Base-by-base conservation (phyloP, 768 basidiomycete species). In the Auriscalpium vulgare region DNA sequence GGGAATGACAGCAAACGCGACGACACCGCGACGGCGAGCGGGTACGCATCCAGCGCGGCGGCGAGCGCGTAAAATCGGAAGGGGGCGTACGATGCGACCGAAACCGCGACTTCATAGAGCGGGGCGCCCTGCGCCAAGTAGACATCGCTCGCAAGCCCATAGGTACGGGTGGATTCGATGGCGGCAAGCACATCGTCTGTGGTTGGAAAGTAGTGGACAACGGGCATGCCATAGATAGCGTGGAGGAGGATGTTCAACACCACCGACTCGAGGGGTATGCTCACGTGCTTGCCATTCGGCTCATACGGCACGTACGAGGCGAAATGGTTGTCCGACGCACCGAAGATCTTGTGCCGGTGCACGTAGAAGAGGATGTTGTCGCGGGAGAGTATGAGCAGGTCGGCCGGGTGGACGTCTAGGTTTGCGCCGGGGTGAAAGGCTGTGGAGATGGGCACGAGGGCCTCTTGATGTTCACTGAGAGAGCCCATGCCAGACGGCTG, bases 11-110 rank as follows among this genome's bases (percentile, higher is more conserved):
- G 66, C 7, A 75, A 68, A 58, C 73, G 70, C 11, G 71, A 65
- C 10, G 75, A 77, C 3, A 71, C 60, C 17, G 65, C 61, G 16
- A 70, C 67, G 2, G 78, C 77, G 23, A 81, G 68, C 1, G 68
- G 63, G 45, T 73, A 60, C 10, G 79, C 65, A 37, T 66, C 55
- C 59, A 70, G 56, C 16, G 58, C 51, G 16, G 67, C 74, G 1
- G 75, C 78, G 16, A 78, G 67, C 0, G 74, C 64, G 62, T 76
- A 81, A 1, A 76, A 59, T 2, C 74, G 69, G 19, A 78, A 60
- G 5, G 77, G 74, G 19, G 53, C 59, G n/a, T 68, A 56, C 9
- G 69, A 73, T 10, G 74, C 70, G 46, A 65, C 64, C 1, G 68
- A 65, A 36, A 74, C 66, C 47, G 76, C 59, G 29, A 73, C 63